Percentiles rank a stretch among this genome's conserved stretches.
phyloP scores from a whole-genome alignment of 78 protist species.

The Dictyostelium brefeldianum region DNA sequence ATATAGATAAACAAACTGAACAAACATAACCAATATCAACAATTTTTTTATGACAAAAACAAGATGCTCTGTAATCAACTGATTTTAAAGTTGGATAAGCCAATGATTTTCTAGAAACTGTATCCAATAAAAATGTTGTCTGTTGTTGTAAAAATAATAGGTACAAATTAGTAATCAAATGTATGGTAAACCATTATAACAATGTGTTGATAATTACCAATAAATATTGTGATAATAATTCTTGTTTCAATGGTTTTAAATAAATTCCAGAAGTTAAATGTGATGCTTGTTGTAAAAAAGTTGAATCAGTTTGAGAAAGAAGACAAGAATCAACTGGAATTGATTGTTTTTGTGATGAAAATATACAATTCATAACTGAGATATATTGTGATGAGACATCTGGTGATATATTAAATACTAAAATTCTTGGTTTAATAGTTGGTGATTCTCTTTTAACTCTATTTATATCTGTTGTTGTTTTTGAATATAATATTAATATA shows the following conservation, averaged over 20 bases:
- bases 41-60: slow-evolving; percentile 80
- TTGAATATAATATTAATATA: too few species aligned
- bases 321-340: slow-evolving; percentile 84
- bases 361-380: slow-evolving; percentile 85
- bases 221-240: slow-evolving; percentile 68
- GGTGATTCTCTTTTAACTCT: slow-evolving; percentile 59
- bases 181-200: background rate
- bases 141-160: slow-evolving; percentile 10
- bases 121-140: slow-evolving; percentile 78
- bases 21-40: slow-evolving; percentile 88
- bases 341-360: slow-evolving; percentile 86
- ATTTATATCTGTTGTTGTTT: slow-evolving; percentile 55
- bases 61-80: slow-evolving; percentile 87
- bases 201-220: slow-evolving; percentile 35
- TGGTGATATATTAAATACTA: slow-evolving; percentile 69
- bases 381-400: slow-evolving; percentile 85
- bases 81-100: slow-evolving; percentile 60
- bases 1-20: slow-evolving; percentile 85
- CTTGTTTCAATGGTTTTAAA: slow-evolving; percentile 53
- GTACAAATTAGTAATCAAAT: background rate
- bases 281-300: slow-evolving; percentile 88
- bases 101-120: slow-evolving; percentile 52
- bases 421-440: slow-evolving; percentile 64
- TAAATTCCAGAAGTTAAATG: slow-evolving; percentile 84
- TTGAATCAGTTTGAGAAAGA: slow-evolving; percentile 59